A percentile compares a stretch with the other conserved stretches of the same genome.
phyloP scores from a whole-genome alignment of 371 early-diverging fungal species.

The Mortierella sp. region DNA sequence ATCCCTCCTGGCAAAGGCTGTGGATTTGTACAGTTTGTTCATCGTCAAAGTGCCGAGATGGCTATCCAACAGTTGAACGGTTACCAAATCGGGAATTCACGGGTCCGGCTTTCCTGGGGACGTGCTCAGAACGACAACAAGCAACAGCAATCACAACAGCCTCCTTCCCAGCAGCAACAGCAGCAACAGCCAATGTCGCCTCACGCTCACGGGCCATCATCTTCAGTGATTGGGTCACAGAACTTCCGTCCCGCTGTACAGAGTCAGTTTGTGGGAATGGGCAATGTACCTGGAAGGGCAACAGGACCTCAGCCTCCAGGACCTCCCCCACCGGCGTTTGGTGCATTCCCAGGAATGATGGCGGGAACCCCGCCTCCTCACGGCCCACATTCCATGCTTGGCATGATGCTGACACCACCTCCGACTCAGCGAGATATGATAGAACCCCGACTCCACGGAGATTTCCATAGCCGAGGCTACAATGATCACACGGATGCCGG shows the following conservation, averaged over 20 bases:
- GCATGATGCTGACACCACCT: constrained; percentile 41
- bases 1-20: constrained; percentile 94
- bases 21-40: constrained; percentile 92
- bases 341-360: constrained; percentile 20
- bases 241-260: constrained; percentile 35
- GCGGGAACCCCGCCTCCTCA: constrained; percentile 3
- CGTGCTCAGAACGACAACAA: constrained; percentile 74
- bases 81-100: constrained; percentile 80
- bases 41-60: constrained; percentile 83
- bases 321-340: no score
- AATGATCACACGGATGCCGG: constrained; percentile 54
- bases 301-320: constrained; percentile 22
- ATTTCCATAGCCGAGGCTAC: constrained; percentile 56
- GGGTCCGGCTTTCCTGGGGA: constrained; percentile 93
- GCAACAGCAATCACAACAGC: no score
- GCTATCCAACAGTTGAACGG: constrained; percentile 92
- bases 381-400: constrained; percentile 20
- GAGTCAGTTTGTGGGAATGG: constrained; percentile 33
- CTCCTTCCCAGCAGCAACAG: no score
- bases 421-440: not conserved
- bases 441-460: constrained; percentile 52
- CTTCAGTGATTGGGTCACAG: constrained; percentile 22
- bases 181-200: constrained; percentile 17
- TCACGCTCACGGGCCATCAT: constrained; percentile 6
- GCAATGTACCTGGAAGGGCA: no score